Base-by-base conservation (phyloP, 1,284 basidiomycete species). In the Cutaneotrichosporon curvatum region DNA sequence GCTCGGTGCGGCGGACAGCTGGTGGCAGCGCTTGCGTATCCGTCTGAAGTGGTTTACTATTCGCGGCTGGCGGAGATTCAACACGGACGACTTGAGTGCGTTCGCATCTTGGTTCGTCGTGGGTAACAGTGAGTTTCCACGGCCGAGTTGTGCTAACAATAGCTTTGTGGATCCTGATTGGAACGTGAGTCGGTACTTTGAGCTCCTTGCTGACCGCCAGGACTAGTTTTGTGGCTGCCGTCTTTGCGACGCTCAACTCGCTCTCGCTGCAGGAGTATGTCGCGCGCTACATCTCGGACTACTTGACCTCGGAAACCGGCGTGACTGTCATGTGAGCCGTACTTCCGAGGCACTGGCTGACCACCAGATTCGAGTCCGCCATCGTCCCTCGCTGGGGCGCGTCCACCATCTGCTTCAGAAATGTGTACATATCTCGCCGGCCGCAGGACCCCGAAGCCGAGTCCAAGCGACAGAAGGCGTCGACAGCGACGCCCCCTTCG, bases 1-100 rank as follows among this genome's bases (percentile, higher is more conserved):
- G 48, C 76, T 98, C 32, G 80, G 80, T 21, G 83, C 90, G 4
- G 84, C 94, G 3, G 85, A 80, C 37, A 83, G 84, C 7, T 91
- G 92, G 70, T 94, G 89, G 84, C 81, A 94, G 57, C 81, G 95
- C 2, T 69, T 88, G 30, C 79, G 85, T 14, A 88, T 99, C 56
- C 81, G 89, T n/a, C 89, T 96, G 74, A 91, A 91, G 67, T 99
- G 95, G 95, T 86, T 94, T 58, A 92, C 90, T 10, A 95, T 98
- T 59, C 81, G 88, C 56, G 90, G 89, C 1, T 99, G 96, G 74
- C 80, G 94, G 28, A 84, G 83, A 58, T 99, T 95, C 74, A 92
- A 96, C 58, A 85, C 87, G 40, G 95, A 99, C 67, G 95, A 98
- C 68, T 85, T 95, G 49, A 94, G 89, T 43, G 94, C 92, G 1